Evolutionary conservation across 345 rosid genomes (phyloP).

Genomic region (Reutealis trisperma): DNA sequence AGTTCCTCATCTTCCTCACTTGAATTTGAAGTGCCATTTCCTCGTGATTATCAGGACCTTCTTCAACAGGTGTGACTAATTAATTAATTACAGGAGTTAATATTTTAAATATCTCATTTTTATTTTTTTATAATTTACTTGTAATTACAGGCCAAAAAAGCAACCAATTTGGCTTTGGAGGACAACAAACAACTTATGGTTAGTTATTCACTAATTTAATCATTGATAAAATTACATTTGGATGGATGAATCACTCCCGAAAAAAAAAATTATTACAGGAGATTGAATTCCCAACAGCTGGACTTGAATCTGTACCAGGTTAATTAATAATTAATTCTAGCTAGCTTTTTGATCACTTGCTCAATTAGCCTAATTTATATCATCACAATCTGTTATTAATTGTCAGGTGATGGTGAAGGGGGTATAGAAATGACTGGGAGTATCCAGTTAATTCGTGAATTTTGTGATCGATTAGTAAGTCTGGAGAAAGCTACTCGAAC

Average conservation of each 20-base stretch:
- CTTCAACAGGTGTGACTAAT: slow-evolving; percentile 61
- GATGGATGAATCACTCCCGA: neutral
- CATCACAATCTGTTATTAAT: slow-evolving; percentile 2
- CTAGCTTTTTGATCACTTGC: too few relatives aligned
- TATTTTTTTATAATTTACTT: neutral
- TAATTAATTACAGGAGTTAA: too few relatives aligned
- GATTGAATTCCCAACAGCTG: slow-evolving; percentile 93
- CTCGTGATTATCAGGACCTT: slow-evolving; percentile 64
- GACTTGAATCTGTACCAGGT: slow-evolving; percentile 94
- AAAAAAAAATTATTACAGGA: slow-evolving; percentile 72
- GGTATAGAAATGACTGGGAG: slow-evolving; percentile 92
- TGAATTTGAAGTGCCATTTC: slow-evolving; percentile 61
- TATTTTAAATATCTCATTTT: neutral
- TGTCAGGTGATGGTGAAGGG: slow-evolving; percentile 93
- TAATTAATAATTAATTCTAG: neutral
- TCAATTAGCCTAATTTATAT: neutral
- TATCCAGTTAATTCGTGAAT: slow-evolving; percentile 80
- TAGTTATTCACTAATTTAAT: slow-evolving; percentile 5
- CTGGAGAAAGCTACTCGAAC: slow-evolving; percentile 67
- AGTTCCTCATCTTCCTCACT: slow-evolving; percentile 27
- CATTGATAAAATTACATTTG: neutral
- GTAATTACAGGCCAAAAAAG: slow-evolving; percentile 64
- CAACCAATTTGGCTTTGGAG: slow-evolving; percentile 62
- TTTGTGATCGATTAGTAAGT: slow-evolving; percentile 63
- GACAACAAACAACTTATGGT: slow-evolving; percentile 79